Base-by-base conservation (phyloP, 1,284 basidiomycete species). In the Cerioporus squamosus region DNA sequence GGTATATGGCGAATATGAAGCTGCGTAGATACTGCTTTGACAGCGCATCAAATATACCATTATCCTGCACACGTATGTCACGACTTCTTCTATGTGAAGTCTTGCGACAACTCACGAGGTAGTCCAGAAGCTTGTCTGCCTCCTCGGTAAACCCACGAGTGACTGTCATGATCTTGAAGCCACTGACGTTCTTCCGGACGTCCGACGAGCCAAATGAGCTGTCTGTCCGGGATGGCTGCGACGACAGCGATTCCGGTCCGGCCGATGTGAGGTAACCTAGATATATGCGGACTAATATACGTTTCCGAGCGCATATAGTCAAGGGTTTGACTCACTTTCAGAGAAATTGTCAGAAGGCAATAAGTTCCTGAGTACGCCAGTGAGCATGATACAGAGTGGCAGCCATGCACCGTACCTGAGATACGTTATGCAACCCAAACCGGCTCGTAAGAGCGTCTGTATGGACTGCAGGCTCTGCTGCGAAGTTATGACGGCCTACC, bases 1-100 rank as follows among this genome's bases (percentile, higher is more conserved):
- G 76, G 70, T 92, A 94, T 57, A 94, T 84, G 3, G 87, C 93
- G 65, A 94, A 90, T 53, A 93, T 87, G 71, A 93, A 90, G 63
- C 86, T 88, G 38, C 84, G 84, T 49, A 93, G 79, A 72, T 91
- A 93, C 65, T 86, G 84, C 68, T 86, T 90, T 67, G 90, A 82
- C 36, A 93, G 72, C 0, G 91, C 91, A 64, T 93, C 88, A 64
- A 91, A 91, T 52, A 93, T 90, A 0, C 91, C 91, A 63, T 85
- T 78, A 72, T 93, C 91, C 91, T 93, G n/a, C n/a, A n/a, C n/a
- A 59, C 1, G 8, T 53, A 29, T 29, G 9, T 18, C 33, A 49
- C n/a, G 47, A 36, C 49, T 15, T 40, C 24, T 20, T 15, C n/a
- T 47, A 29, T 36, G 58, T 38, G 40, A 51, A 66, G 47, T 65